Conservation (phyloP, 768 basidiomycete genomes). For the Suillus decipiens region DNA sequence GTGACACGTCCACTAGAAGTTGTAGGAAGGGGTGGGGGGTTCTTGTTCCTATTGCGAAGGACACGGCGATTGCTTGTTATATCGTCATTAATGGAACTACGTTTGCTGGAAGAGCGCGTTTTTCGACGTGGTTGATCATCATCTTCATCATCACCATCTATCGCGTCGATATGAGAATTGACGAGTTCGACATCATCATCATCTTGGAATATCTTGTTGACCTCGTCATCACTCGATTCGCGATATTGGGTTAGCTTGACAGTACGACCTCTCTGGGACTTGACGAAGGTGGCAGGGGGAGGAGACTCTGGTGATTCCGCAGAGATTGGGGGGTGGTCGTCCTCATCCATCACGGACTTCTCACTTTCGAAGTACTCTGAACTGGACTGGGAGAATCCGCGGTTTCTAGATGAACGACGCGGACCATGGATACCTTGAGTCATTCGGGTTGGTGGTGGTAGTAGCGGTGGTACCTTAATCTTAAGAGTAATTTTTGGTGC, state of each 20-base stretch:
- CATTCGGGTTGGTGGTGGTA: slow-evolving; percentile 2
- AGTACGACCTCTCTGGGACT: slow-evolving; percentile 43
- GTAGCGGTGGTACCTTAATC: slow-evolving; percentile 3
- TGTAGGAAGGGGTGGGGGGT: slow-evolving; percentile 21
- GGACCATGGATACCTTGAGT: slow-evolving; percentile 12
- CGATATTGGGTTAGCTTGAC: slow-evolving; percentile 41
- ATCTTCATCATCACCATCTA: slow-evolving; percentile 33
- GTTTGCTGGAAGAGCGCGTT: slow-evolving; percentile 16
- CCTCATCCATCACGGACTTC: slow-evolving; percentile 34
- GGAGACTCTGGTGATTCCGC: slow-evolving; percentile 10
- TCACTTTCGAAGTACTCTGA: slow-evolving; percentile 37
- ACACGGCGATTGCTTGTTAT: slow-evolving; percentile 29
- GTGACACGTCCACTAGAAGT: slow-evolving; percentile 26
- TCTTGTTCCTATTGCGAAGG: slow-evolving; percentile 44
- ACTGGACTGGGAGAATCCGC: slow-evolving; percentile 26
- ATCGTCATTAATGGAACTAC: slow-evolving; percentile 21
- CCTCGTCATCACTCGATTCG: slow-evolving; percentile 51
- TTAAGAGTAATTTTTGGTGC: slow-evolving; percentile 20
- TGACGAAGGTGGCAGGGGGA: slow-evolving; percentile 20
- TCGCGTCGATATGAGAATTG: slow-evolving; percentile 23
- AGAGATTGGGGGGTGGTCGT: slow-evolving; percentile 2
- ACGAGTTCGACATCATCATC: slow-evolving; percentile 14
- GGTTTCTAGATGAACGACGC: slow-evolving; percentile 29
- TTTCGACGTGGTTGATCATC: slow-evolving; percentile 27
- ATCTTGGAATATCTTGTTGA: slow-evolving; percentile 16